Base-by-base conservation (phyloP, 75 land plant genomes). In the Gnetum montanum region DNA sequence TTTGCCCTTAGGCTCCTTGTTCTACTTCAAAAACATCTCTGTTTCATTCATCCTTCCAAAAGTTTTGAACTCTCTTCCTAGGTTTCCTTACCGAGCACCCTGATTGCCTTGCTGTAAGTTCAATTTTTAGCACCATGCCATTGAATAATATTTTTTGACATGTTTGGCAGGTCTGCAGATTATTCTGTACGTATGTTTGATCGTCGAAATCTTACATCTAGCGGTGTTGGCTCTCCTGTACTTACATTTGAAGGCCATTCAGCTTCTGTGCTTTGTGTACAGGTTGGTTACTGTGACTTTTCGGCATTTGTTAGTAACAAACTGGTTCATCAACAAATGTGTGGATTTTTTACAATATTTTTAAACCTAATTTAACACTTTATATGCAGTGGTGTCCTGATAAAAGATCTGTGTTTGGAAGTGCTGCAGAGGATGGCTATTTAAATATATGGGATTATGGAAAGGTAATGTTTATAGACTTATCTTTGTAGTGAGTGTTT, bases 361-460 rank as follows among this genome's bases (percentile, higher is more conserved):
- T 29, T 33, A n/a, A n/a, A n/a, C n/a, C n/a, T n/a, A n/a, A n/a
- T n/a, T n/a, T n/a, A n/a, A n/a, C n/a, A n/a, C n/a, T n/a, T 20
- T 15, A 53, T 22, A 24, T 49, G 12, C 82, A 94, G 98, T 94
- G 98, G 98, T 89, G 88, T 67, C 96, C 98, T 44, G 84, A 85
- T 43, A 79, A 78, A 47, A 52, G 77, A 34, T 89, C 98, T 49
- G 88, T 89, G 8, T 94, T 94, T 82, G 98, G 94, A 35, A 94
- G 91, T 63, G 70, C 97, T 70, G 98, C 96, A 22, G 98, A 89
- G 49, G 98, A 94, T 73, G 82, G 87, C n/a, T 69, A 82, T 37
- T 58, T 94, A 25, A 94, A 89, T 62, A 62, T 94, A 24, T 89
- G 98, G 96, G 96, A 94, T 68, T 57, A 63, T 72, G 88, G 85